Conservation (phyloP, 1,139 yeast species). For the Sugiyamaella neomexicana region DNA sequence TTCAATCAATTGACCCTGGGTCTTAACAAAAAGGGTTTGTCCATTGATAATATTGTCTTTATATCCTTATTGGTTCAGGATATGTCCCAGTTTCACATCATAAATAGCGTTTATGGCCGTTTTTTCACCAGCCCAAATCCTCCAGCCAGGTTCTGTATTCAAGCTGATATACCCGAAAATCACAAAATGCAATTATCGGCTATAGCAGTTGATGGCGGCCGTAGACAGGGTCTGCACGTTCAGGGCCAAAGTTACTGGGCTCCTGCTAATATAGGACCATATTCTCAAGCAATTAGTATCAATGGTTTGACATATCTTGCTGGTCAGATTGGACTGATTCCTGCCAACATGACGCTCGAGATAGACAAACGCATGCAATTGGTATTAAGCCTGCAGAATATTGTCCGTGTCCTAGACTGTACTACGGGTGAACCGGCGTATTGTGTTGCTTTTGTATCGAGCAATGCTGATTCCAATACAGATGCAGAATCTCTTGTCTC, state of each 20-base stretch:
- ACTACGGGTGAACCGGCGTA: conserved; percentile 43
- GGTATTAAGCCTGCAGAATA: conserved; percentile 69
- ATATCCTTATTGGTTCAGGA: conserved; percentile 52
- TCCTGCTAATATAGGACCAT: conserved; percentile 96
- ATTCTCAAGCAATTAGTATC: conserved; percentile 74
- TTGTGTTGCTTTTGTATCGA: conserved; percentile 20
- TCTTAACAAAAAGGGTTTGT: conserved; percentile 14
- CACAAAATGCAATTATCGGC: conserved; percentile 59
- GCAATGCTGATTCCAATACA: not conserved
- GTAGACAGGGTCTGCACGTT: conserved; percentile 68
- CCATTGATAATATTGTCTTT: conserved; percentile 23
- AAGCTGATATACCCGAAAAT: conserved; percentile 50
- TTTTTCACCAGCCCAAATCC: conserved; percentile 65
- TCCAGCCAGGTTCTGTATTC: conserved; percentile 86
- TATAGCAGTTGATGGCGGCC: conserved; percentile 36
- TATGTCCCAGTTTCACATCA: conserved; percentile 58
- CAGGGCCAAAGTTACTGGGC: conserved; percentile 97
- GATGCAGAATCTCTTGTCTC: not conserved
- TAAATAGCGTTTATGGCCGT: conserved; percentile 60
- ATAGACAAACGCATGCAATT: conserved; percentile 38
- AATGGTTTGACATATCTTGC: conserved; percentile 64
- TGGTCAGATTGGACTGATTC: conserved; percentile 88
- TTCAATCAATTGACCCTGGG: conserved; percentile 21
- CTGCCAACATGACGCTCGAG: conserved; percentile 57
- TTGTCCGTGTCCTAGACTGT: conserved; percentile 61